Percentiles rank a stretch among this genome's conserved stretches.
Evolutionary conservation across 2,329 filamentous ascomycete species (phyloP).

Genomic region (Botrytis tulipae): DNA sequence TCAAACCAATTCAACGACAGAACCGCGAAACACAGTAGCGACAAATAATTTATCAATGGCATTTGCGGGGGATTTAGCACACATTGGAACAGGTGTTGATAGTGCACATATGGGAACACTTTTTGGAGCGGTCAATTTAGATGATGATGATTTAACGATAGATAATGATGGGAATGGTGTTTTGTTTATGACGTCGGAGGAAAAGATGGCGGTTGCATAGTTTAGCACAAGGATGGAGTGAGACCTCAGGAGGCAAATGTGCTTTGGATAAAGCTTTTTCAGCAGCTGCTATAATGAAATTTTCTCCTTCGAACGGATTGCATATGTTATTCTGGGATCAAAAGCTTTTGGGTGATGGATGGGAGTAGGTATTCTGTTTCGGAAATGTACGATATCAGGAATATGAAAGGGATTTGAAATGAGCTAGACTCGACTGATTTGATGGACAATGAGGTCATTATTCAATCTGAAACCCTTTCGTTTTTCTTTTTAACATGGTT

Average conservation of each 20-base stretch:
- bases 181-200: slow-evolving; percentile 16
- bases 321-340: background rate
- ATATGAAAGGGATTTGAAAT: background rate
- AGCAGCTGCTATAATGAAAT: background rate
- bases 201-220: slow-evolving; percentile 16
- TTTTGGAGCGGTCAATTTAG: slow-evolving; percentile 26
- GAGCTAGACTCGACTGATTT: background rate
- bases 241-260: background rate
- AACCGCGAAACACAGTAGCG: slow-evolving; percentile 32
- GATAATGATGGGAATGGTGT: slow-evolving; percentile 18
- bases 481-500: background rate
- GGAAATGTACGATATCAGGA: background rate
- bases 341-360: background rate
- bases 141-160: slow-evolving; percentile 36
- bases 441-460: background rate
- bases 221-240: background rate
- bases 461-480: background rate
- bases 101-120: slow-evolving; percentile 22
- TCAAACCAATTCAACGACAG: slow-evolving; percentile 17
- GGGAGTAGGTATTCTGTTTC: slow-evolving; percentile 1
- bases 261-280: background rate
- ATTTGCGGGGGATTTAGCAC: slow-evolving; percentile 29
- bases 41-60: slow-evolving; percentile 24
- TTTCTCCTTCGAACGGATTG: background rate
- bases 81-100: slow-evolving; percentile 34